phyloP scores from a whole-genome alignment of 495 filamentous ascomycete species.

The Xylaria curta region DNA sequence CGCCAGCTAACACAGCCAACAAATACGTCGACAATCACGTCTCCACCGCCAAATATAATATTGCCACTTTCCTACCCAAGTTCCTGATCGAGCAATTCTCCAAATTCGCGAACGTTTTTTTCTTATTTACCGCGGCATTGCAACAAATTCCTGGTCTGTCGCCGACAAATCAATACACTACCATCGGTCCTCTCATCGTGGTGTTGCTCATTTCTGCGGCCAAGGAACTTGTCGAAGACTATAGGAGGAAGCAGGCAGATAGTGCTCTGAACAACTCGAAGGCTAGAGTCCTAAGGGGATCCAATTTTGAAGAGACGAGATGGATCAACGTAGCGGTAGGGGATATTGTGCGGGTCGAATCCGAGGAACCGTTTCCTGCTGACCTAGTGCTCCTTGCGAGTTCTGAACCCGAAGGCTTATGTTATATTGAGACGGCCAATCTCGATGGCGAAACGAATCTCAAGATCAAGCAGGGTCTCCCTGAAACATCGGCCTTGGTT shows the following conservation, averaged over 20 bases:
- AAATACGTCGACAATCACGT: conserved; percentile 96
- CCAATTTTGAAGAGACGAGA: conserved; percentile 81
- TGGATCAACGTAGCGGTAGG: conserved; percentile 96
- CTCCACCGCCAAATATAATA: conserved; percentile 97
- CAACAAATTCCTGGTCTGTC: conserved; percentile 97
- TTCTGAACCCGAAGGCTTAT: conserved; percentile 96
- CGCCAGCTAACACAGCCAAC: conserved; percentile 85
- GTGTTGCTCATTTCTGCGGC: conserved; percentile 92
- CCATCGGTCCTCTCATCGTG: conserved; percentile 88
- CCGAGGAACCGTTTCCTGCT: conserved; percentile 94
- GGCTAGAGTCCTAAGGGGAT: conserved; percentile 82
- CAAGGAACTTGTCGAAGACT: conserved; percentile 95
- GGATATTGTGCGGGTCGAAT: conserved; percentile 93
- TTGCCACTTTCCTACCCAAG: conserved; percentile 94
- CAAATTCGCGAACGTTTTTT: conserved; percentile 99
- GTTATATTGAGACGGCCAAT: conserved; percentile 99
- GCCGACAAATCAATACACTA: conserved; percentile 94
- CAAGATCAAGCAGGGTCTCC: conserved; percentile 98
- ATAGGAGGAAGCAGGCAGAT: conserved; percentile 86
- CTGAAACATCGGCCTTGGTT: conserved; percentile 88
- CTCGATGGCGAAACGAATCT: conserved; percentile 98
- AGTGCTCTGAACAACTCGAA: conserved; percentile 87
- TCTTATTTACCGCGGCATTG: conserved; percentile 94
- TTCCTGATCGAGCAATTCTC: conserved; percentile 99
- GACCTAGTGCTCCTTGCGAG: conserved; percentile 91